phyloP scores from a whole-genome alignment of 805 yeast genomes.

The Kurtzmaniella cleridarum region DNA sequence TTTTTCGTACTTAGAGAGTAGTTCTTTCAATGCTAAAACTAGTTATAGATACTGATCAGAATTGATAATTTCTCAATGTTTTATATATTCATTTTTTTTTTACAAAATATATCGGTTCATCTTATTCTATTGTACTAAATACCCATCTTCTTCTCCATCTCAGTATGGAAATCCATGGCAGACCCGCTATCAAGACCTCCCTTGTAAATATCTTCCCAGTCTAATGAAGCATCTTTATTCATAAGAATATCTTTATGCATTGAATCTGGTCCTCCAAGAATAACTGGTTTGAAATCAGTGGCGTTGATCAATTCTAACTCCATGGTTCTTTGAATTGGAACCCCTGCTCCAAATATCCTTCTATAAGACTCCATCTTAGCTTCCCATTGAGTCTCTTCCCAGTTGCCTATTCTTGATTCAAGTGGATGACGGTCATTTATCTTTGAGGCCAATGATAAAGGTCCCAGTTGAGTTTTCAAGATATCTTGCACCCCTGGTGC shows the following conservation, averaged over 20 bases:
- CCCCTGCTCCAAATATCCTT: conserved; percentile 86
- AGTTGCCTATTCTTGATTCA: conserved; percentile 65
- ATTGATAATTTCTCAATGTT: too few relatives aligned
- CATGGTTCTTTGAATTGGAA: conserved; percentile 88
- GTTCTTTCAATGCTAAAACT: too few relatives aligned
- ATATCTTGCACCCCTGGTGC: conserved; percentile 70
- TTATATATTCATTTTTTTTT: too few relatives aligned
- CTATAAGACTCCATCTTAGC: conserved; percentile 73
- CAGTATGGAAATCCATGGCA: conserved; percentile 59
- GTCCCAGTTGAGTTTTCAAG: conserved; percentile 62
- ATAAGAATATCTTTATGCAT: conserved; percentile 73
- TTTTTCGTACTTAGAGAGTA: too few relatives aligned
- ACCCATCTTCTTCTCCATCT: conserved; percentile 62
- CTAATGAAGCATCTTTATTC: conserved; percentile 71
- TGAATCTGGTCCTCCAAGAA: conserved; percentile 52
- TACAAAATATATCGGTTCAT: too few relatives aligned
- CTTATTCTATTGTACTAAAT: conserved; percentile 21
- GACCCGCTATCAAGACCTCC: conserved; percentile 44
- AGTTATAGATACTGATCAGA: too few relatives aligned
- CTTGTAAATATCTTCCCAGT: conserved; percentile 90
- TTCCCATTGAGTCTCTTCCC: conserved; percentile 75
- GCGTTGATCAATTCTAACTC: conserved; percentile 69
- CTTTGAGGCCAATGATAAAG: conserved; percentile 51
- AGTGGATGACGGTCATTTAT: conserved; percentile 82
- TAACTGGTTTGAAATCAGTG: conserved; percentile 63